A percentile compares a stretch with the other conserved stretches of the same genome.
Conservation (phyloP, 2,329 filamentous ascomycete species). For the Diaporthe vexans region DNA sequence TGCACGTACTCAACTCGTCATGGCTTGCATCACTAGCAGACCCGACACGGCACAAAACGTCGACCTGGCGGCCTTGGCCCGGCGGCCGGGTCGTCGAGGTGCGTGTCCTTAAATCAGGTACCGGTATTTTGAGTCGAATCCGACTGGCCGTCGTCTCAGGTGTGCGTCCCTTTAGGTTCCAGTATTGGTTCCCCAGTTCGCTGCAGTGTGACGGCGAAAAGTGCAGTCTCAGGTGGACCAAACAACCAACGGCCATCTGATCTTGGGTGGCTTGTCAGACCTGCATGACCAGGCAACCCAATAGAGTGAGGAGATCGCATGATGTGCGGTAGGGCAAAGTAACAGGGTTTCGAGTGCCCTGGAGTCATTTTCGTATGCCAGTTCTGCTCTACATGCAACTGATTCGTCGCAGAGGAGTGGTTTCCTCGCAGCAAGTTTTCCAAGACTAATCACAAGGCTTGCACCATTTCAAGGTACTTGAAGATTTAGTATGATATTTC, state of each 20-base stretch:
- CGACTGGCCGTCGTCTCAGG: conserved; percentile 34
- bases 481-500: neutral
- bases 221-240: conserved; percentile 32
- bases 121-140: conserved; percentile 25
- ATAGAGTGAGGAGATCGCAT: neutral
- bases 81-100: neutral
- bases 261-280: neutral
- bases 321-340: neutral
- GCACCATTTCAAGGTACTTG: neutral
- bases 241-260: neutral
- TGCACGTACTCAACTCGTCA: conserved; percentile 7
- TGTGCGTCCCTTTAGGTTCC: conserved; percentile 12
- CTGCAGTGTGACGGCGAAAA: conserved; percentile 15
- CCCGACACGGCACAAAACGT: conserved; percentile 3
- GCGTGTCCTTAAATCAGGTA: conserved; percentile 31
- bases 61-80: conserved; percentile 24
- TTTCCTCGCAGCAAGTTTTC: neutral
- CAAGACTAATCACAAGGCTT: neutral
- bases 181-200: neutral
- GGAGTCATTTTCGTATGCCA: neutral
- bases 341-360: neutral
- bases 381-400: neutral
- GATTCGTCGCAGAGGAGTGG: neutral
- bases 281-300: neutral
- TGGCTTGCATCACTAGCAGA: conserved; percentile 22